Conservation (phyloP, 169 alveolate species). For the Cryptosporidium canis region DNA sequence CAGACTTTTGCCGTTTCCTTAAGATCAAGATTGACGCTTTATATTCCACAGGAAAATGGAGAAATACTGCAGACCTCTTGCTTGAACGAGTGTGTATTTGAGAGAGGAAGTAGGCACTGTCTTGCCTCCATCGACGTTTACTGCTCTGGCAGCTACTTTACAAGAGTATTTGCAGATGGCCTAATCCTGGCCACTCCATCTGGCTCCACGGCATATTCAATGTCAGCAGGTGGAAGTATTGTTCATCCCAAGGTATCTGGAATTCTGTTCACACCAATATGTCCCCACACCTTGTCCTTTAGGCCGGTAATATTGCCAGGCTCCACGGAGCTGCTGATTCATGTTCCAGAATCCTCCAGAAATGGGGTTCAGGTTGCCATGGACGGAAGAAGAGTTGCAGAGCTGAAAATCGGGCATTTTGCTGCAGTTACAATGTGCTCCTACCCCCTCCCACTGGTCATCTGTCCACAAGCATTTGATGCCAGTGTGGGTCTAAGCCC, state of each 20-base stretch:
- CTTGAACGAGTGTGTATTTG: constrained; percentile 78
- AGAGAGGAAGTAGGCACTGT: constrained; percentile 73
- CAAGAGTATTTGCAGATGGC: constrained; percentile 89
- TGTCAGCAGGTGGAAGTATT: constrained; percentile 97
- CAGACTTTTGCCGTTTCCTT: constrained; percentile 63
- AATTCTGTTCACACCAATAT: constrained; percentile 91
- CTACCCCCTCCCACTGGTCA: constrained; percentile 54
- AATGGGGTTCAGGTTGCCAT: constrained; percentile 75
- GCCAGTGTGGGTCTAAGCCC: background rate
- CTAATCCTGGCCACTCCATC: constrained; percentile 94
- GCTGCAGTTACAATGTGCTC: constrained; percentile 64
- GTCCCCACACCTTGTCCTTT: constrained; percentile 95
- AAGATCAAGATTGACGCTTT: constrained; percentile 48
- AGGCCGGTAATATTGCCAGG: constrained; percentile 93
- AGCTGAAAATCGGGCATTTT: constrained; percentile 42
- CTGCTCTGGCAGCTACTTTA: constrained; percentile 74
- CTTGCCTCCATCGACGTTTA: constrained; percentile 72
- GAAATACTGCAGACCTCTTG: constrained; percentile 30
- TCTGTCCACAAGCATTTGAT: constrained; percentile 51
- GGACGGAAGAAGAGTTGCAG: constrained; percentile 77
- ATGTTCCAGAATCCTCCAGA: constrained; percentile 77
- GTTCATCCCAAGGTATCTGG: constrained; percentile 92
- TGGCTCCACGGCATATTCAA: constrained; percentile 98
- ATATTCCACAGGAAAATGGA: constrained; percentile 24
- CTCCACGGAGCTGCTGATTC: constrained; percentile 74